A percentile compares a stretch with the other conserved stretches of the same genome.
Conservation (phyloP, 2,329 filamentous ascomycete species). For the Aspergillus glaucus region DNA sequence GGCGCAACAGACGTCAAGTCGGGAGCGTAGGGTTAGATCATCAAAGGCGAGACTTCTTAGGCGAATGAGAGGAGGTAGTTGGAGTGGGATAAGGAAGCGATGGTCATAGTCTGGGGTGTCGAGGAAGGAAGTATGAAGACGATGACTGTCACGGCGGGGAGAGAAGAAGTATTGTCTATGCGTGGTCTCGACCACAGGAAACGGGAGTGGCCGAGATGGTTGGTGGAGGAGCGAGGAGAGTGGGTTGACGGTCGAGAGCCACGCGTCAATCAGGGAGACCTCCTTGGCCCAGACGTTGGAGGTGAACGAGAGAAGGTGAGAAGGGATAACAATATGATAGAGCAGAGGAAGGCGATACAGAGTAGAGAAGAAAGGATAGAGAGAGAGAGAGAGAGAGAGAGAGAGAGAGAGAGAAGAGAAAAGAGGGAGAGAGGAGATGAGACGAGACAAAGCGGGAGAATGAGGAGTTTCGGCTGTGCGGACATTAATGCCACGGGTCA, state of each 20-base stretch:
- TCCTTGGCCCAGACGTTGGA: neutral
- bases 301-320: neutral
- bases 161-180: too few species aligned
- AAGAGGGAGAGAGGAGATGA: neutral
- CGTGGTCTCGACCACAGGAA: neutral
- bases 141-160: too few species aligned
- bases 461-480: neutral
- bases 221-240: neutral
- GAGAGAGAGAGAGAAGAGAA: neutral
- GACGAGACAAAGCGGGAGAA: constrained; percentile 1
- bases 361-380: constrained; percentile 1
- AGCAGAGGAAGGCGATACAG: constrained; percentile 2
- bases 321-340: constrained; percentile 1
- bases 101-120: constrained; percentile 16
- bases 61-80: constrained; percentile 13
- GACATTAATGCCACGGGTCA: neutral
- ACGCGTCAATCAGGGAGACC: constrained; percentile 13
- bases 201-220: neutral
- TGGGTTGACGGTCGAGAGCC: constrained; percentile 5
- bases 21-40: constrained; percentile 25
- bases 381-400: constrained; percentile 1
- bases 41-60: constrained; percentile 12
- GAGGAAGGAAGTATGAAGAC: constrained; percentile 3
- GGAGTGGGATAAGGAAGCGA: constrained; percentile 8
- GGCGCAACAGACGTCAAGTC: constrained; percentile 32